Evolutionary conservation across 257 asterid species (phyloP), one percentile per base, ranked within the genome.

Genomic region (Asclepias syriaca): DNA sequence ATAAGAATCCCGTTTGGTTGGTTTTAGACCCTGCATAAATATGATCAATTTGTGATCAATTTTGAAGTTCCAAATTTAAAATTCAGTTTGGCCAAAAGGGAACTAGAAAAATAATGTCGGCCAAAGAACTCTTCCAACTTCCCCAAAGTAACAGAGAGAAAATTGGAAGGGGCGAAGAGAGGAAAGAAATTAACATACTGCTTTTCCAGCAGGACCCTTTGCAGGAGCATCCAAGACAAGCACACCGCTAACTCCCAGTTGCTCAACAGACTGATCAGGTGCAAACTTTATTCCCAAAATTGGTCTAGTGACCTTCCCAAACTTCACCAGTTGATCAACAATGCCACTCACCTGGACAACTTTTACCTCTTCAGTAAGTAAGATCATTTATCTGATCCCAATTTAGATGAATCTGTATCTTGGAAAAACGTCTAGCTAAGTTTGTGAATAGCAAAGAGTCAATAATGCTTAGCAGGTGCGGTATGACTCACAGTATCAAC

Each of bases 151-250:
- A 60, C 11, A 29, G 24, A 54, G 15, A 69, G 55, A 43, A 37
- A 74, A 39, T 13, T 48, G 46, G 19, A 19, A 56, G 51, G 45
- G 19, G 65, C 13, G 32, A 18, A 19, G 72, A 68, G 59, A 29
- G 18, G 37, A 11, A 43, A 67, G 53, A 18, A 80, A 74, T 4
- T 43, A 27, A 76, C 97, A 43, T 88, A 95, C 98, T 19, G 99
- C 99, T 95, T 95, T 95, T 84, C 99, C 99, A 48, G 99, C 99
- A n/a, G 99, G 99, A 72, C 97, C 98, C 77, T 87, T 79, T 43
- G 86, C 79, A 71, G 98, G 99, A 83, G 99, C 99, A 76, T 95
- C 99, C 81, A 95, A 71, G 74, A 95, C 96, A 61, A 95, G 99
- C 79, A 95, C 99, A 55, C 99, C 98, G 53, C 96, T 90, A 49